Evolutionary conservation across 306 rosid species (phyloP), one percentile per base, ranked within the genome.

Genomic region (Glycyrrhiza uralensis): DNA sequence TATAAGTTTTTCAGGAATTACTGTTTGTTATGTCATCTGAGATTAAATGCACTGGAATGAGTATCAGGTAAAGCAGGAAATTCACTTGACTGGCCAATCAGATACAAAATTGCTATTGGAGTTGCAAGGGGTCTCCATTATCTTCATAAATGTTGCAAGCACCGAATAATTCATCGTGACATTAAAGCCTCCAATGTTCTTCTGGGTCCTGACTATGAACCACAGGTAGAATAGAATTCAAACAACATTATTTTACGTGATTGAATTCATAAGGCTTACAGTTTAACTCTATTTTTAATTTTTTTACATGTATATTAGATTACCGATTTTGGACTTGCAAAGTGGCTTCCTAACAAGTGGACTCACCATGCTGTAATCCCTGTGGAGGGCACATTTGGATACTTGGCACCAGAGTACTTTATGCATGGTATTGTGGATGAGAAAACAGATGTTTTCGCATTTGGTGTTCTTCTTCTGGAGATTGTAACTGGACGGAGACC

Each of bases 341-440:
- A 94, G 87, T 94, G 98, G 98, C 97, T 94, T 80, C 98, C 98
- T 2, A 94, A 91, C 87, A 91, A 94, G 63, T 94, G 98, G 97
- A 94, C 91, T 47, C 98, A 94, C 80, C 97, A 87, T 26, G 98
- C 96, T 49, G 95, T 89, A 36, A 80, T 85, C 30, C 97, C 98
- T 0, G 87, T 94, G n/a, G 97, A 94, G 68, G 97, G 98, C 26
- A 94, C 98, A 24, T 94, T 94, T 60, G 98, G 98, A 51, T 94
- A 91, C 83, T 60, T 94, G 11, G 97, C 97, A 11, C 98, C 98
- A 2, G 98, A 93, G 83, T 91, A 75, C 69, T 93, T 93, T 49
- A 89, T 93, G 98, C 96, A 94, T 23, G 98, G 98, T 55, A 81
- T 87, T 22, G 98, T 89, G 12, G 97, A 93, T 77, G 98, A 93